Percentiles rank a stretch among this genome's conserved stretches.
Conservation (phyloP, 73 alveolate species). For the Symbiodinium natans region DNA sequence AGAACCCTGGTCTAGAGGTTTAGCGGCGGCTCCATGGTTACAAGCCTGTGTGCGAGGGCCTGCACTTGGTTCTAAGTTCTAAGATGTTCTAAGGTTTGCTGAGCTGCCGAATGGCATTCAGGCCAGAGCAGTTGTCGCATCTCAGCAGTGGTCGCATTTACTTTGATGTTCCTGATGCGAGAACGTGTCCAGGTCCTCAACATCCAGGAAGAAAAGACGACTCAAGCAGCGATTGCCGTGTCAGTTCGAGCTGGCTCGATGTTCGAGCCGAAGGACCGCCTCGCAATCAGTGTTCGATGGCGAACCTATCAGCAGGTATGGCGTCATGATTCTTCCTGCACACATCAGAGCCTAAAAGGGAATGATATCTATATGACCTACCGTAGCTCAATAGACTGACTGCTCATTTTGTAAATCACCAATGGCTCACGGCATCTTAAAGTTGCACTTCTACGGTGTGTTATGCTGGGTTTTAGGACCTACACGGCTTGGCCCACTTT, state of each 20-base stretch:
- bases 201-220: neutral
- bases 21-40: no score
- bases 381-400: no score
- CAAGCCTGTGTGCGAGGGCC: no score
- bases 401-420: no score
- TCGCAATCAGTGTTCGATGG: neutral
- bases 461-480: neutral
- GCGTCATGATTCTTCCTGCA: no score
- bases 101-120: neutral
- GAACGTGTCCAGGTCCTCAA: neutral
- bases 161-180: no score
- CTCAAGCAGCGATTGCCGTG: neutral
- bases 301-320: no score
- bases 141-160: no score
- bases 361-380: no score
- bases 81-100: neutral
- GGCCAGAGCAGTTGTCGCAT: neutral
- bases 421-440: no score
- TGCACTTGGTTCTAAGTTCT: no score
- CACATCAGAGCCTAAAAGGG: no score
- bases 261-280: neutral
- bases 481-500: neutral
- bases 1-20: neutral
- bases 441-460: neutral
- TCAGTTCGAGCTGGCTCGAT: neutral